Evolutionary conservation across 139 green algal genomes (phyloP).

Genomic region (Asterochloris erici): DNA sequence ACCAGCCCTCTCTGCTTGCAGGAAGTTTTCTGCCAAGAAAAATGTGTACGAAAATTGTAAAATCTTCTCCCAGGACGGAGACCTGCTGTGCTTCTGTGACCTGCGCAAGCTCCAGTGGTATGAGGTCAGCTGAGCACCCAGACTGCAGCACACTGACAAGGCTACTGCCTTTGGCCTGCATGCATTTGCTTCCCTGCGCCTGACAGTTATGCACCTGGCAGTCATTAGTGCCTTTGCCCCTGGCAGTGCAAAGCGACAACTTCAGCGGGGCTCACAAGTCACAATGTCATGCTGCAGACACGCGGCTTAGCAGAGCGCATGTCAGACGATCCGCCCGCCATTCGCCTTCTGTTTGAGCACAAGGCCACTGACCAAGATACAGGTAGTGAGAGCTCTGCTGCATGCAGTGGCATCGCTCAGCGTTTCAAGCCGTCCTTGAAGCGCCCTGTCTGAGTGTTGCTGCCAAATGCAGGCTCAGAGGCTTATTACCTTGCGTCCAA

Average conservation of each 20-base stretch:
- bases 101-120: conserved; percentile 59
- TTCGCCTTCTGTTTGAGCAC: conserved; percentile 76
- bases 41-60: conserved; percentile 79
- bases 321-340: conserved; percentile 48
- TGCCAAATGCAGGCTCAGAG: conserved; percentile 23
- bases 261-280: neutral
- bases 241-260: too few species aligned
- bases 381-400: too few species aligned
- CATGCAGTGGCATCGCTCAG: too few species aligned
- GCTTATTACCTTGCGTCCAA: conserved; percentile 62
- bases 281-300: conserved; percentile 1
- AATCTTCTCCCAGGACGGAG: conserved; percentile 62
- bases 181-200: too few species aligned
- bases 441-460: too few species aligned
- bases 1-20: too few species aligned
- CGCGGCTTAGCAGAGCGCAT: conserved; percentile 14
- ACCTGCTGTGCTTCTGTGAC: conserved; percentile 72
- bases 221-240: too few species aligned
- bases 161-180: too few species aligned
- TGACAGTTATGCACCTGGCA: too few species aligned
- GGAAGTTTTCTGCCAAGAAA: conserved; percentile 56
- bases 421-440: too few species aligned
- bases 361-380: conserved; percentile 58
- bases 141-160: too few species aligned
- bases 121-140: conserved; percentile 14